Conservation (phyloP, 2,329 filamentous ascomycete genomes). For the Penicillium polonicum region DNA sequence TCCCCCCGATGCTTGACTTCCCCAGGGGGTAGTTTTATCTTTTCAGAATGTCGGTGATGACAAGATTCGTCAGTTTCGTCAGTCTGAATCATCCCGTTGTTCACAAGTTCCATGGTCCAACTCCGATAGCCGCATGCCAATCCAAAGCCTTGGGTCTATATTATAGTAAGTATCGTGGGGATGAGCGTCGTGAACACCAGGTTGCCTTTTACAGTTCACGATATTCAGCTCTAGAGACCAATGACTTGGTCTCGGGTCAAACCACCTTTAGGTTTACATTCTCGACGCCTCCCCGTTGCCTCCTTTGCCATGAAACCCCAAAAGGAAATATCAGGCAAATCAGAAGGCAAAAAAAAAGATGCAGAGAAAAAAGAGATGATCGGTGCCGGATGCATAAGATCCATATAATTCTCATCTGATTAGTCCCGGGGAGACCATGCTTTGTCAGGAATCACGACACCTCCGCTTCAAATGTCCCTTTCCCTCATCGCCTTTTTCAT, state of each 20-base stretch:
- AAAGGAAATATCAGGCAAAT: neutral
- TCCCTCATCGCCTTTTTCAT: conserved; percentile 12
- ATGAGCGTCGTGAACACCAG: neutral
- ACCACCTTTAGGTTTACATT: neutral
- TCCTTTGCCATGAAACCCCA: conserved; percentile 9
- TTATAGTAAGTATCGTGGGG: conserved; percentile 3
- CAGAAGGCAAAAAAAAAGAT: neutral
- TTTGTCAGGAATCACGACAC: conserved; percentile 31
- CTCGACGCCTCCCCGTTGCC: conserved; percentile 9
- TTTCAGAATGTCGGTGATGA: conserved; percentile 27
- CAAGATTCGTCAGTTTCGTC: conserved; percentile 32
- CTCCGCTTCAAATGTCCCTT: conserved; percentile 25
- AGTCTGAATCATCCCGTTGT: conserved; percentile 28
- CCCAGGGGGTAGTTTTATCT: conserved; percentile 14
- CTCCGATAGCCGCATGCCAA: conserved; percentile 9
- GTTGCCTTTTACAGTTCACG: conserved; percentile 1
- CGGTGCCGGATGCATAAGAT: conserved; percentile 10
- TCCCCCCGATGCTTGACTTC: neutral
- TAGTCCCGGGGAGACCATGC: conserved; percentile 23
- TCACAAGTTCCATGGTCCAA: conserved; percentile 27
- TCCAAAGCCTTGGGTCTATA: conserved; percentile 23
- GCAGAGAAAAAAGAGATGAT: conserved; percentile 2
- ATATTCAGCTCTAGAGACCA: neutral
- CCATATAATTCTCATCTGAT: conserved; percentile 14
- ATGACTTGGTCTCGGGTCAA: neutral